phyloP scores from a whole-genome alignment of 306 rosid species.

The Lathyrus sativus region DNA sequence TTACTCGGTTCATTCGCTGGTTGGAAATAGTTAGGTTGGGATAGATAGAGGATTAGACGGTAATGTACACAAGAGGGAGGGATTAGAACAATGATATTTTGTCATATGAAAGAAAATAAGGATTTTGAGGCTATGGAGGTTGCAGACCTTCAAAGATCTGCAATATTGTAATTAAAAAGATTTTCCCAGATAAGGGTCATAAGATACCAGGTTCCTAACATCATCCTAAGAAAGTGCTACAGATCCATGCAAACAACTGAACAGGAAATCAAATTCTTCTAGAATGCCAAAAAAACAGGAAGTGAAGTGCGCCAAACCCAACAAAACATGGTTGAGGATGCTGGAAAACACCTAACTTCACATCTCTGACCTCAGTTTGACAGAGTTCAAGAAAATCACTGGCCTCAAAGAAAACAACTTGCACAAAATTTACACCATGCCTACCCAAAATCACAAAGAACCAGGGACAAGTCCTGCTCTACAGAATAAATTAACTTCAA shows the following conservation, averaged over 20 bases:
- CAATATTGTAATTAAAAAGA: not conserved
- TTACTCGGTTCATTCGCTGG: not conserved
- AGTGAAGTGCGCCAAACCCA: conserved; percentile 10
- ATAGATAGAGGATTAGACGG: not conserved
- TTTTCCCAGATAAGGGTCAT: not conserved
- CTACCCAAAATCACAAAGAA: conserved; percentile 19
- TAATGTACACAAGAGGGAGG: conserved; percentile 5
- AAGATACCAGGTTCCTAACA: conserved; percentile 12
- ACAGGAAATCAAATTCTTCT: conserved; percentile 15
- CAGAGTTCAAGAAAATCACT: conserved; percentile 14
- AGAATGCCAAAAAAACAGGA: conserved; percentile 30
- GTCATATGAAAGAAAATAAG: not conserved
- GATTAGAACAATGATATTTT: not conserved
- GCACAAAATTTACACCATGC: not conserved
- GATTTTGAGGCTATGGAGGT: not conserved
- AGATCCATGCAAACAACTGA: not conserved
- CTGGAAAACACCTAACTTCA: conserved; percentile 14
- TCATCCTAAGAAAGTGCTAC: not conserved
- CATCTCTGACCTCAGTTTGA: conserved; percentile 5
- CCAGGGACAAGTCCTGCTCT: conserved; percentile 14
- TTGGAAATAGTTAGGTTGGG: not conserved
- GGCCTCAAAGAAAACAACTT: conserved; percentile 17
- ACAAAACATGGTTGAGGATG: conserved; percentile 9
- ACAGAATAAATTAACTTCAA: conserved; percentile 1
- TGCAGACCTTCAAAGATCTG: not conserved